A percentile compares a stretch with the other conserved stretches of the same genome.
Evolutionary conservation across 1,284 basidiomycete species (phyloP).

Genomic region (Puccinia hordei): DNA sequence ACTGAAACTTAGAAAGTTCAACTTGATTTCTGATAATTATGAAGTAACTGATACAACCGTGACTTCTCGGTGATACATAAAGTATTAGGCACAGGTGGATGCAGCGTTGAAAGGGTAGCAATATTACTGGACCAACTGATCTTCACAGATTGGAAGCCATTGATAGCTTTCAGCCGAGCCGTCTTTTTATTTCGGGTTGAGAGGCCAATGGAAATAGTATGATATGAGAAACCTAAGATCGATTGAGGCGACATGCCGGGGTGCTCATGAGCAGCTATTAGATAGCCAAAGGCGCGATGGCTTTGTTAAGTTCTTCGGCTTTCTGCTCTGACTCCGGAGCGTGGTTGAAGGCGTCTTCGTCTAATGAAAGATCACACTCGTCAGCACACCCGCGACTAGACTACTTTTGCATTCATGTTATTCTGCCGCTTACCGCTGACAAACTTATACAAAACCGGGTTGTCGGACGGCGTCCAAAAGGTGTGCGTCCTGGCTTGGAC

Average conservation of each 20-base stretch:
- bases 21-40: too few species aligned
- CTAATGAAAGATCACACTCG: neutral
- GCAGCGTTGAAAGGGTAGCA: neutral
- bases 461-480: slow-evolving; percentile 44
- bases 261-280: neutral
- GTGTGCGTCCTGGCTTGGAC: slow-evolving; percentile 48
- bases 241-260: too few species aligned
- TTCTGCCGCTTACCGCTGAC: slow-evolving; percentile 33
- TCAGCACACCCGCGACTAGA: neutral
- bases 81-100: too few species aligned
- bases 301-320: slow-evolving; percentile 50
- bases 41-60: too few species aligned
- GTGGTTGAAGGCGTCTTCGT: slow-evolving; percentile 50
- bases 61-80: too few species aligned
- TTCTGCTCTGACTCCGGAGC: slow-evolving; percentile 46
- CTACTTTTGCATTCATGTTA: neutral
- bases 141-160: neutral
- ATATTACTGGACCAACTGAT: neutral
- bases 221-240: neutral
- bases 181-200: neutral
- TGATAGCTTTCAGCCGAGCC: neutral
- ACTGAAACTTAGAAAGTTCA: too few species aligned
- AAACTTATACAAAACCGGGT: slow-evolving; percentile 45
- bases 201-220: neutral
- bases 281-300: slow-evolving; percentile 47